Evolutionary conservation across 768 basidiomycete genomes (phyloP).

Genomic region (Lenzites betulinus): DNA sequence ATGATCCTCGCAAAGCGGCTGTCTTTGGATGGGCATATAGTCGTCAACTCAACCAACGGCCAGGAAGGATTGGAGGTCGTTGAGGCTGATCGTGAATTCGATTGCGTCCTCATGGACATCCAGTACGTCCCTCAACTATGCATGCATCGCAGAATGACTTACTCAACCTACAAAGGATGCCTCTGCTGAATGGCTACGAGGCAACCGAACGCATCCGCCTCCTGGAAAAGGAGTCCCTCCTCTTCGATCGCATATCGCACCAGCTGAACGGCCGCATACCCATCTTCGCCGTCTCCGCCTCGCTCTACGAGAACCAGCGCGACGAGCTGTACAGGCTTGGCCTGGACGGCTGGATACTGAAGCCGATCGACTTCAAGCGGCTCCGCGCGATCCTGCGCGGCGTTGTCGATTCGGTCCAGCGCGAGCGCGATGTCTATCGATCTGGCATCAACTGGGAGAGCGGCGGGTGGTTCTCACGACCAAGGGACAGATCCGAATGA

Average conservation of each 20-base stretch:
- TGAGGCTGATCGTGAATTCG: conserved; percentile 58
- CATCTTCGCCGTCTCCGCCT: conserved; percentile 82
- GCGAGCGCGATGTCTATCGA: conserved; percentile 53
- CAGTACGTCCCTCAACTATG: conserved; percentile 52
- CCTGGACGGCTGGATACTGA: conserved; percentile 83
- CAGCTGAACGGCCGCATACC: conserved; percentile 66
- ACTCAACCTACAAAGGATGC: conserved; percentile 54
- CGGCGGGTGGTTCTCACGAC: conserved; percentile 57
- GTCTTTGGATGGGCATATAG: conserved; percentile 62
- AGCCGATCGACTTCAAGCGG: conserved; percentile 79
- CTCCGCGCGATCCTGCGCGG: conserved; percentile 60
- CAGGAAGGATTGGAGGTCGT: conserved; percentile 71
- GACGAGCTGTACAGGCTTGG: conserved; percentile 53
- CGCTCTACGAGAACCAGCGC: conserved; percentile 59
- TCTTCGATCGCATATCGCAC: conserved; percentile 39
- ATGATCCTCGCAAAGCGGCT: conserved; percentile 70
- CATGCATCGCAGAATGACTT: background rate
- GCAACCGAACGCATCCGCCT: conserved; percentile 67
- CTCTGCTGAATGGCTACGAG: conserved; percentile 74
- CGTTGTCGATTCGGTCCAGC: conserved; percentile 52
- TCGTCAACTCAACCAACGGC: conserved; percentile 70
- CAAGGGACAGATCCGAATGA: background rate
- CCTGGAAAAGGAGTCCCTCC: conserved; percentile 45
- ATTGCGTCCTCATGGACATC: conserved; percentile 82
- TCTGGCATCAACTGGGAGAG: conserved; percentile 59